Evolutionary conservation across 768 basidiomycete species (phyloP), one percentile per base, ranked within the genome.

Genomic region (Pluteus cervinus): DNA sequence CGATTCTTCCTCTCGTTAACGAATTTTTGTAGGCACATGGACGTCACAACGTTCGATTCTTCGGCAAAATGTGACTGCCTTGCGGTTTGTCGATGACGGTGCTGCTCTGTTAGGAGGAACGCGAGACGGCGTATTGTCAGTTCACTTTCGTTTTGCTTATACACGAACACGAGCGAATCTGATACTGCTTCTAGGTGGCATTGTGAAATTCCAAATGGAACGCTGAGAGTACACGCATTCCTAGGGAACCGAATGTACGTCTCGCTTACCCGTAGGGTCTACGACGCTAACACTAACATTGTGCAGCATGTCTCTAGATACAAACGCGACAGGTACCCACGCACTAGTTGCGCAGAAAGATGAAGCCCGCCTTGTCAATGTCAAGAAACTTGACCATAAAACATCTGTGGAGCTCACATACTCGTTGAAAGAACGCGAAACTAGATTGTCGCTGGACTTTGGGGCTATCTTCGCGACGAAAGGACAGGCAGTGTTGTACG

Each of bases 121-220:
- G 20, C 69, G 67, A 37, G 81, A 85, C 47, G 82, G 82, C 8
- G 75, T 78, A 14, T 47, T 85, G 81, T 83, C 55, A 40, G 77
- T 47, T 7, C 20, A 25, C 16, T 8, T 21, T 26, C 7, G 29
- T 30, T 29, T 17, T 37, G 20, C 31, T 28, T 7, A 21, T 28
- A 33, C 33, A 23, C 31, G 4, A 2, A 4, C 7, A 33, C 24
- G n/a, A 41, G 35, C 40, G 24, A 39, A 11, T 20, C 41, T n/a
- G n/a, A n/a, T n/a, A n/a, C 33, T 47, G n/a, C 42, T 26, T 40
- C 18, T 40, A 82, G 80, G 43, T 83, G 82, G 81, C 70, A 77
- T 51, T 81, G 75, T 46, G 74, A 76, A 49, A 61, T 84, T 41
- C 78, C 79, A 0, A 80, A 81, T 45, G 81, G 81, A 18, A 81